Evolutionary conservation across 1,139 yeast genomes (phyloP).

Genomic region (Saccharomycopsis phalli): DNA sequence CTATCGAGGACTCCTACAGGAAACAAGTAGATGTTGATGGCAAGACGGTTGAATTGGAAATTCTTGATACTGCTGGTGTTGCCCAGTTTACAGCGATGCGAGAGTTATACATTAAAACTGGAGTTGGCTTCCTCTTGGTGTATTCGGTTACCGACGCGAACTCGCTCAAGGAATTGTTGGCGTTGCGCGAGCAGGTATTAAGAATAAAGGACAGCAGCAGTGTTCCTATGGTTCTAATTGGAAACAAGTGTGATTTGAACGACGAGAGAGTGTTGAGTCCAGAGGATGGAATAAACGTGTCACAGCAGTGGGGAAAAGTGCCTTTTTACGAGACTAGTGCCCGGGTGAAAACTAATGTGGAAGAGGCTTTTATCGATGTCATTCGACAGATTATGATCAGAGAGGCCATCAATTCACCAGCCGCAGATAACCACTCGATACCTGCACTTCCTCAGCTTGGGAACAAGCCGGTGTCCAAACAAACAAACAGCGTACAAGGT

Average conservation of each 20-base stretch:
- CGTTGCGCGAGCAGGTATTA: constrained; percentile 79
- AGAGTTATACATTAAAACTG: constrained; percentile 81
- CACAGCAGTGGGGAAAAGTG: constrained; percentile 79
- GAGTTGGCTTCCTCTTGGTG: constrained; percentile 79
- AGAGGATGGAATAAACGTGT: constrained; percentile 75
- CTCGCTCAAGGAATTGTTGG: constrained; percentile 72
- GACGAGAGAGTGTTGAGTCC: constrained; percentile 68
- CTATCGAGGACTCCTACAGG: constrained; percentile 93
- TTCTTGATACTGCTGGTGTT: constrained; percentile 95
- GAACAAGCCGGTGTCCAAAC: background rate
- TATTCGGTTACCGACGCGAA: constrained; percentile 85
- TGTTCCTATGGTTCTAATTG: constrained; percentile 82
- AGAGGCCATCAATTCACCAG: constrained; percentile 34
- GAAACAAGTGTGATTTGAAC: constrained; percentile 78
- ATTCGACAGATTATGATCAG: constrained; percentile 82
- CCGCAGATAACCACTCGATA: constrained; percentile 7
- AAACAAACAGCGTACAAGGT: constrained; percentile 3
- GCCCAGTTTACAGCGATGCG: constrained; percentile 96
- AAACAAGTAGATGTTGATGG: constrained; percentile 91
- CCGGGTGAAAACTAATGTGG: constrained; percentile 81
- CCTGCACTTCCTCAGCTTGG: constrained; percentile 8
- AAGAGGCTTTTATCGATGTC: constrained; percentile 80
- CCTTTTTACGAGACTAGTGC: constrained; percentile 95
- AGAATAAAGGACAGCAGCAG: constrained; percentile 73
- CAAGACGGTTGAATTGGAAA: constrained; percentile 83